Base-by-base conservation (phyloP, 805 yeast species). In the Candida railenensis region DNA sequence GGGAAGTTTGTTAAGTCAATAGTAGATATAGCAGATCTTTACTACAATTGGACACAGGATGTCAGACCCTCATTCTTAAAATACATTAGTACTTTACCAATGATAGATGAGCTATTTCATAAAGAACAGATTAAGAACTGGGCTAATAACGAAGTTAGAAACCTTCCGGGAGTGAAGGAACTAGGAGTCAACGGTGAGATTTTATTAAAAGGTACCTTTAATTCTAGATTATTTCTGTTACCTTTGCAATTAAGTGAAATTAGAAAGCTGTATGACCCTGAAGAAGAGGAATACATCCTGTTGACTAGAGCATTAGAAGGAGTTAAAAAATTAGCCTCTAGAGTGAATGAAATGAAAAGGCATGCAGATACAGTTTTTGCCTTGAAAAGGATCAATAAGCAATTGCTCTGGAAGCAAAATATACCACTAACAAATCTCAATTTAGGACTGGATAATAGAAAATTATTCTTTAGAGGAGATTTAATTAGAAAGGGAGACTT, bases 171-270 rank as follows among this genome's bases (percentile, higher is more conserved):
- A 49, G 82, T 80, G 42, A 67, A 68, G 50, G 67, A 68, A 42
- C 56, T 71, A 48, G 69, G 66, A 43, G 75, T 71, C 1, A 70
- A 72, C 52, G 76, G 74, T 0, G 63, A 65, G 8, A 52, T 72
- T 15, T 58, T 72, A 20, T 63, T 72, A 45, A 54, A 70, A 46
- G 69, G 76, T 55, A 71, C 76, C 0, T 71, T 72, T 55, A 71
- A 71, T 48, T 69, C 76, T 2, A 50, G 77, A 25, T 71, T 71
- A 50, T 74, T 69, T 38, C 71, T 83, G 40, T 70, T 86, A 45
- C 83, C 87, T 1, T 68, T 87, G 20, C 83, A 87, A 22, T 69
- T 87, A 16, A 59, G 65, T 11, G 85, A 88, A 16, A 78, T 87
- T 32, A 58, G 77, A 32, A 78, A 81, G 32, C 61, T 56, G 38